Evolutionary conservation across 2,329 filamentous ascomycete species (phyloP).

Genomic region (Elsinoe australis): DNA sequence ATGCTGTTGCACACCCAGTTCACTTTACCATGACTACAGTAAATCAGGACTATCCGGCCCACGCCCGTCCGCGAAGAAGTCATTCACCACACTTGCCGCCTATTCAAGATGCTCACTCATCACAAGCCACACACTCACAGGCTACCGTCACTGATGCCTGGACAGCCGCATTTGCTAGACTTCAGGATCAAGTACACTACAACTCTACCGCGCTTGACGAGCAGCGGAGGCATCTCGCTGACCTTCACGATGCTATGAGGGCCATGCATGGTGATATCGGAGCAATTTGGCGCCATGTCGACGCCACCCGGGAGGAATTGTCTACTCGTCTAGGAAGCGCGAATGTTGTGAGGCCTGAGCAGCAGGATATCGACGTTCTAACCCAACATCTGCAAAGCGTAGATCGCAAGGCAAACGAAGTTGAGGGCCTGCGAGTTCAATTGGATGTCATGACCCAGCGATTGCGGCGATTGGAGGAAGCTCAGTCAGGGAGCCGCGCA

Average conservation of each 20-base stretch:
- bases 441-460: conserved; percentile 44
- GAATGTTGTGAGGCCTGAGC: conserved; percentile 24
- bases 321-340: conserved; percentile 26
- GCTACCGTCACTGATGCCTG: conserved; percentile 25
- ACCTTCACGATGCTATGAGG: conserved; percentile 34
- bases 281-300: conserved; percentile 29
- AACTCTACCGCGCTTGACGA: conserved; percentile 37
- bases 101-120: conserved; percentile 10
- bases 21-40: conserved; percentile 11
- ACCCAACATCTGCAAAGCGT: conserved; percentile 36
- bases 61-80: conserved; percentile 3
- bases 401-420: conserved; percentile 38
- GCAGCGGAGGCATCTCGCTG: conserved; percentile 35
- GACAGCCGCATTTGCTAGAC: conserved; percentile 36
- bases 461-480: conserved; percentile 32
- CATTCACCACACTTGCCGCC: conserved; percentile 18
- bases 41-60: conserved; percentile 15
- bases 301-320: conserved; percentile 33
- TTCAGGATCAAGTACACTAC: conserved; percentile 43
- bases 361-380: conserved; percentile 38
- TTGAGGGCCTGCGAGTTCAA: conserved; percentile 41
- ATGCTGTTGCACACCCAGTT: background rate
- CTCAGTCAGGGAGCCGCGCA: conserved; percentile 15
- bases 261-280: conserved; percentile 36
- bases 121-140: conserved; percentile 16